Evolutionary conservation across 1,139 yeast genomes (phyloP).

Genomic region (Yamadazyma diospyri): DNA sequence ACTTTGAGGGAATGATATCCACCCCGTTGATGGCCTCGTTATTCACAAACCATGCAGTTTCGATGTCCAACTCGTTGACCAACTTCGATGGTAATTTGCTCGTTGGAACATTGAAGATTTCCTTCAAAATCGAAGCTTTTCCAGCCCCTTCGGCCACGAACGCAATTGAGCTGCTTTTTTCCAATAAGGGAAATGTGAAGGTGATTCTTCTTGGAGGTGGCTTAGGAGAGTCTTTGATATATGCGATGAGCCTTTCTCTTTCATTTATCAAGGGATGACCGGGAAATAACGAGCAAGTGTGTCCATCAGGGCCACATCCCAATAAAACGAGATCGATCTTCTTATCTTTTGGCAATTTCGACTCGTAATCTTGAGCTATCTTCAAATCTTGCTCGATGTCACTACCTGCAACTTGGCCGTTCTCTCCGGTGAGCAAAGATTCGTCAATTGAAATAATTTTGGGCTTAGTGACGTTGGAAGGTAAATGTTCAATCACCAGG

Average conservation of each 20-base stretch:
- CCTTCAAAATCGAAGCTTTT: conserved; percentile 68
- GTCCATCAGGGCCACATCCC: conserved; percentile 83
- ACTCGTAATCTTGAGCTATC: conserved; percentile 52
- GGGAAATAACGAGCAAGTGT: conserved; percentile 75
- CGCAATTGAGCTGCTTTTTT: conserved; percentile 54
- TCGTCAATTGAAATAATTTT: conserved; percentile 51
- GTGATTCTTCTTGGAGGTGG: conserved; percentile 79
- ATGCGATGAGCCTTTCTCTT: conserved; percentile 34
- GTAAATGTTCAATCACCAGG: conserved; percentile 49
- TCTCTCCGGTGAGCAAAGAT: conserved; percentile 40
- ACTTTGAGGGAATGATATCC: conserved; percentile 45
- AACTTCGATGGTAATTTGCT: conserved; percentile 65
- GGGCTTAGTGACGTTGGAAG: conserved; percentile 28
- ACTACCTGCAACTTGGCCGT: conserved; percentile 39
- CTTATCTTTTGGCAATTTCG: conserved; percentile 36
- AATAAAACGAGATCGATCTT: conserved; percentile 56
- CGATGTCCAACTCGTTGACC: conserved; percentile 53
- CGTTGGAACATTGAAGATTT: conserved; percentile 58
- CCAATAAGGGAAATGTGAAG: conserved; percentile 62
- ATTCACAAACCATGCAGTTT: conserved; percentile 80
- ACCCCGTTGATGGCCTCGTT: conserved; percentile 69
- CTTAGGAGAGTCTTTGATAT: conserved; percentile 63
- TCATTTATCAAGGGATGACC: conserved; percentile 47
- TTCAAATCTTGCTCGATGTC: conserved; percentile 37
- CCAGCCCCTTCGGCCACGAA: conserved; percentile 90